A percentile compares a stretch with the other conserved stretches of the same genome.
phyloP scores from a whole-genome alignment of 768 basidiomycete genomes.

The Amanita thiersii region DNA sequence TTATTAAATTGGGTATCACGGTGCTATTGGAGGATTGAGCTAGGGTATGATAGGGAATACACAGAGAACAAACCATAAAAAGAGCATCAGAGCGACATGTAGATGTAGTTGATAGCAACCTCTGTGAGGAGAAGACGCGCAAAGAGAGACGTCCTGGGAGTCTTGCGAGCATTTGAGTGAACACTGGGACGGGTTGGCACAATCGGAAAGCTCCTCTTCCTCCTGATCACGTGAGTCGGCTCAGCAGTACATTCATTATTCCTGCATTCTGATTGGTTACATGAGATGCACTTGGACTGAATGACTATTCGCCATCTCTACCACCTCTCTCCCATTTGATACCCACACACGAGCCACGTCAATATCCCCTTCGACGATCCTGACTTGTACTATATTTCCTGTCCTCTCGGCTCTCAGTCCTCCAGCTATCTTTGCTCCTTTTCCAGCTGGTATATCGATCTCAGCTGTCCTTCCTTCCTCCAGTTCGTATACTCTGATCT shows the following conservation, averaged over 20 bases:
- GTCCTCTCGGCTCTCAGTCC: too few species aligned
- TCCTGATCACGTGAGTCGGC: too few species aligned
- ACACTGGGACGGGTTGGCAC: too few species aligned
- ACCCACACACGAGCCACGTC: too few species aligned
- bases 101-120: slow-evolving; percentile 34
- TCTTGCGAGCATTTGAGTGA: slow-evolving; percentile 3
- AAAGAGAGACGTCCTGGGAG: neutral
- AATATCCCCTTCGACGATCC: too few species aligned
- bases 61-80: slow-evolving; percentile 60
- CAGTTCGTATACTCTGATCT: slow-evolving; percentile 47
- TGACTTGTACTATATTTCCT: too few species aligned
- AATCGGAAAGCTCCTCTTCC: too few species aligned
- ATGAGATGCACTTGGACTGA: too few species aligned
- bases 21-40: slow-evolving; percentile 47
- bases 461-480: slow-evolving; percentile 30
- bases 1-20: slow-evolving; percentile 95
- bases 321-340: too few species aligned
- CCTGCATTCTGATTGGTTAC: too few species aligned
- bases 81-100: slow-evolving; percentile 70
- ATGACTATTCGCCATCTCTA: too few species aligned
- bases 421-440: slow-evolving; percentile 33
- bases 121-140: neutral
- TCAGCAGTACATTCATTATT: too few species aligned
- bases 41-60: slow-evolving; percentile 5
- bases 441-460: slow-evolving; percentile 35